Conservation (phyloP, 1,139 yeast genomes). For the Sugiyamaella pinicola region DNA sequence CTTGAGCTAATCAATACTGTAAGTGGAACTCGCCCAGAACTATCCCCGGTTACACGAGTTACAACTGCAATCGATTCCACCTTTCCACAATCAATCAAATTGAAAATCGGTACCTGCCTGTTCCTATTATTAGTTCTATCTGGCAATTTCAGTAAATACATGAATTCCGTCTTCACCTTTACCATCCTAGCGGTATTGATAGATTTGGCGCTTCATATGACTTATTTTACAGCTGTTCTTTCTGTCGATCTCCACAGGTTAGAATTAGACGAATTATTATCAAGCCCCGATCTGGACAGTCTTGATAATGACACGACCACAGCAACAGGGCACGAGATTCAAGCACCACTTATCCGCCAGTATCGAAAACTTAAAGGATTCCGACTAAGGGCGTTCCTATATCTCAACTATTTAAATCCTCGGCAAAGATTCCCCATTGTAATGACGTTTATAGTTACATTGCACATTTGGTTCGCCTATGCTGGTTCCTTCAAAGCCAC, state of each 20-base stretch:
- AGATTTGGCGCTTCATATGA: slow-evolving; percentile 61
- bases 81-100: slow-evolving; percentile 43
- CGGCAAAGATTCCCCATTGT: slow-evolving; percentile 20
- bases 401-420: slow-evolving; percentile 24
- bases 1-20: slow-evolving; percentile 49
- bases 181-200: slow-evolving; percentile 50
- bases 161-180: slow-evolving; percentile 35
- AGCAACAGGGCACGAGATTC: background rate
- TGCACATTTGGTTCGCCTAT: slow-evolving; percentile 16
- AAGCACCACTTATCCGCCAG: slow-evolving; percentile 7
- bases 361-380: slow-evolving; percentile 10
- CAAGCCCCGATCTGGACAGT: slow-evolving; percentile 8
- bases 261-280: slow-evolving; percentile 59
- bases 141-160: background rate
- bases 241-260: slow-evolving; percentile 66
- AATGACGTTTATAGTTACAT: slow-evolving; percentile 5
- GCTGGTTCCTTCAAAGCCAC: background rate
- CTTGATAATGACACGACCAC: background rate
- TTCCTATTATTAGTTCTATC: slow-evolving; percentile 34
- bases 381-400: slow-evolving; percentile 23
- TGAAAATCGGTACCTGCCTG: slow-evolving; percentile 37
- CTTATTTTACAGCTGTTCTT: slow-evolving; percentile 65
- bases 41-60: slow-evolving; percentile 45
- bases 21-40: slow-evolving; percentile 48
- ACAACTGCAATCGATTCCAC: slow-evolving; percentile 43